Conservation (phyloP, 805 yeast species). For the Nakazawaea holstii region DNA sequence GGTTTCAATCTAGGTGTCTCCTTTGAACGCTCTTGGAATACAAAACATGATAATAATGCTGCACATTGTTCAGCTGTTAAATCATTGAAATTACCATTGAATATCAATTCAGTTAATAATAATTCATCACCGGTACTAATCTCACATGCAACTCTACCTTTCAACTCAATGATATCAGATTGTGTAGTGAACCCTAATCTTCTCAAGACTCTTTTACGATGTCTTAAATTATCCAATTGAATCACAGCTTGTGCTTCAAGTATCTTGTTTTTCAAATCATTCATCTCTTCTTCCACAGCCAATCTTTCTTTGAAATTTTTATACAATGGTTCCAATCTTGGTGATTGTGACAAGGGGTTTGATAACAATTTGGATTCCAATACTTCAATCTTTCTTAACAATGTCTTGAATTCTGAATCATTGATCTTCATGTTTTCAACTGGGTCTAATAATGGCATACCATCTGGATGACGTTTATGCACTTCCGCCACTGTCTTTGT, state of each 20-base stretch:
- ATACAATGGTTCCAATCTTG: constrained; percentile 58
- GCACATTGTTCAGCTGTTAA: constrained; percentile 88
- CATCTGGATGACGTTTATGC: constrained; percentile 79
- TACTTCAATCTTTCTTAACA: constrained; percentile 76
- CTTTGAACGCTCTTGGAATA: constrained; percentile 93
- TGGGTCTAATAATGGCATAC: constrained; percentile 89
- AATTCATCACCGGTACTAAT: constrained; percentile 88
- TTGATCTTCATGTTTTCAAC: constrained; percentile 88
- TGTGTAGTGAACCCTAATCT: constrained; percentile 86
- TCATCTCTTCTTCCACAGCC: constrained; percentile 52
- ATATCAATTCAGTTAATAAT: constrained; percentile 82
- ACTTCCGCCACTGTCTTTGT: constrained; percentile 77
- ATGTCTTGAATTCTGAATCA: constrained; percentile 66
- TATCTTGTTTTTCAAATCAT: constrained; percentile 57
- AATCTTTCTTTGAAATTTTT: constrained; percentile 62
- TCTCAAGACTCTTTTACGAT: constrained; percentile 88
- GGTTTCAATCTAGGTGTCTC: constrained; percentile 82
- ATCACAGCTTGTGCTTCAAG: constrained; percentile 84
- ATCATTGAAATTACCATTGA: constrained; percentile 92
- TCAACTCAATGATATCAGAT: constrained; percentile 86
- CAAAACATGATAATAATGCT: constrained; percentile 87
- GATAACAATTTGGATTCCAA: constrained; percentile 67
- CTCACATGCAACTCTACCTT: constrained; percentile 97
- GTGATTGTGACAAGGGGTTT: constrained; percentile 62
- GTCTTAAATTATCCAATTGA: constrained; percentile 89